phyloP scores from a whole-genome alignment of 2,329 filamentous ascomycete genomes.

The Epichloe gansuensis region DNA sequence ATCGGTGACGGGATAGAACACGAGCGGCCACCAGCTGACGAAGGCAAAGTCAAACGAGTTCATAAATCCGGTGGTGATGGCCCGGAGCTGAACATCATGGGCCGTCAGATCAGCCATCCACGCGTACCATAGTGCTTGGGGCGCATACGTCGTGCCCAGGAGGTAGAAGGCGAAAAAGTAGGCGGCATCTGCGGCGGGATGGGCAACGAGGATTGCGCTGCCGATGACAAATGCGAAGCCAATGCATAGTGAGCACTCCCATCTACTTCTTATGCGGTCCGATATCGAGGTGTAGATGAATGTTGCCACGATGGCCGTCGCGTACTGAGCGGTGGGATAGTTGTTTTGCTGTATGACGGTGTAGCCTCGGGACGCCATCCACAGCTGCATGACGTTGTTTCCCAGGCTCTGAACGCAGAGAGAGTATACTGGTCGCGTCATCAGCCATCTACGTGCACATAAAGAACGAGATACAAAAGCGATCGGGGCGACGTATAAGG shows the following conservation, averaged over 20 bases:
- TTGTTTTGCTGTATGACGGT: conserved; percentile 30
- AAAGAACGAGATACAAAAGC: not conserved
- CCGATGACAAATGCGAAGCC: conserved; percentile 29
- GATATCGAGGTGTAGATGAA: conserved; percentile 27
- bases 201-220: conserved; percentile 23
- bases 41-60: conserved; percentile 31
- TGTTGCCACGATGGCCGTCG: conserved; percentile 28
- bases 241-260: conserved; percentile 29
- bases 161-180: conserved; percentile 32
- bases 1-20: conserved; percentile 28
- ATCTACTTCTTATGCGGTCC: conserved; percentile 28
- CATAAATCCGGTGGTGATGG: conserved; percentile 31
- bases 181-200: conserved; percentile 19
- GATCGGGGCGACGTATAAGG: not conserved
- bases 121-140: conserved; percentile 32
- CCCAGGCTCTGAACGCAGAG: conserved; percentile 28
- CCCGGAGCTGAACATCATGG: conserved; percentile 26
- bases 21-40: conserved; percentile 27
- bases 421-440: conserved; percentile 21
- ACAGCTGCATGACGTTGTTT: conserved; percentile 32
- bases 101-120: conserved; percentile 32
- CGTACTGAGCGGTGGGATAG: conserved; percentile 29
- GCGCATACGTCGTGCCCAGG: conserved; percentile 30
- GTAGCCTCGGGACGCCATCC: conserved; percentile 32
- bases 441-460: not conserved